These are phyloP conservation scores for Pleurotus djamor DNA, from an alignment of 768 basidiomycete genomes.

Conservation along the genomic window DNA sequence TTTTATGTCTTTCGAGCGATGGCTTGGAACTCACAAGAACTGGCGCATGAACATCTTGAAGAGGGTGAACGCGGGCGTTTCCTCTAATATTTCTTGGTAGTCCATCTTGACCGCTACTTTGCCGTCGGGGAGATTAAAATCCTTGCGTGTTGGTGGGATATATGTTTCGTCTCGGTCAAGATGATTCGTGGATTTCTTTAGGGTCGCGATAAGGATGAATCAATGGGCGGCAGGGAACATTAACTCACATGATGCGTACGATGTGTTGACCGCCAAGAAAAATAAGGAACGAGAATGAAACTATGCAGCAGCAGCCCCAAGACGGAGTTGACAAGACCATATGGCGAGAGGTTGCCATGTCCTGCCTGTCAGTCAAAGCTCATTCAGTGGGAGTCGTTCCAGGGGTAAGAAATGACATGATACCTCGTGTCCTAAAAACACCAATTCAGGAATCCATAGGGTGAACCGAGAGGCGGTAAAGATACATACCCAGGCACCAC, in stretches of 20 bases:
- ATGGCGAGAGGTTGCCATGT: constrained; percentile 44
- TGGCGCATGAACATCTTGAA: constrained; percentile 47
- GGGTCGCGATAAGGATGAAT: not conserved
- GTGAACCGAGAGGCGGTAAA: not conserved
- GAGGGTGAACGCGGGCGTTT: constrained; percentile 48
- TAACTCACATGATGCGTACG: constrained; percentile 58
- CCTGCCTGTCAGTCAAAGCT: constrained; percentile 34
- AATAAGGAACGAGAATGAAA: constrained; percentile 52
- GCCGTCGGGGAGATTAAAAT: constrained; percentile 42
- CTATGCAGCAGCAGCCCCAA: constrained; percentile 42
- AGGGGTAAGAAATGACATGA: not conserved
- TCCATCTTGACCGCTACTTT: constrained; percentile 37
- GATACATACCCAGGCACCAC: constrained; percentile 38
- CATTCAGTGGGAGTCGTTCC: not conserved
- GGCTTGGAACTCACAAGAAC: constrained; percentile 35
- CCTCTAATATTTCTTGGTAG: constrained; percentile 45
- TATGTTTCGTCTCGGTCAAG: constrained; percentile 77
- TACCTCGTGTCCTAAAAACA: constrained; percentile 41
- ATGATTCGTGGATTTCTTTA: constrained; percentile 42
- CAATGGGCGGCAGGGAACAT: not conserved
- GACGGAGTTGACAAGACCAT: constrained; percentile 29
- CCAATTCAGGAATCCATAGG: not conserved
- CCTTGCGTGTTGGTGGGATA: constrained; percentile 44
- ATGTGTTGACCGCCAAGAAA: constrained; percentile 69
- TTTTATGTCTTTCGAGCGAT: not conserved